A percentile compares a stretch with the other conserved stretches of the same genome.
Conservation (phyloP, 257 asterid genomes). For the Craterostigma plantagineum region DNA sequence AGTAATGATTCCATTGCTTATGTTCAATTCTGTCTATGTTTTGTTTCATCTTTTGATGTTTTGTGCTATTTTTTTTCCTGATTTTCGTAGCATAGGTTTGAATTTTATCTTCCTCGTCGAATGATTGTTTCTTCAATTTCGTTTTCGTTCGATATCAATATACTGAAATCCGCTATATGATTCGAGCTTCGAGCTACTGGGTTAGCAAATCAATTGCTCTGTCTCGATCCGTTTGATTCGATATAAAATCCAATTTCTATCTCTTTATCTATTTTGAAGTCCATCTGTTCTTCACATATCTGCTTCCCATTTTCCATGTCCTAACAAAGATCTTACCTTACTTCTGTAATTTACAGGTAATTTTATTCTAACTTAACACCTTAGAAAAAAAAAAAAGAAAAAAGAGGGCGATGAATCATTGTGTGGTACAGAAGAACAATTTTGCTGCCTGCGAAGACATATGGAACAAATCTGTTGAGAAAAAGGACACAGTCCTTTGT, state of each 20-base stretch:
- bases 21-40: background rate
- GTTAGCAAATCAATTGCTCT: no score
- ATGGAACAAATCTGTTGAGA: conserved; percentile 27
- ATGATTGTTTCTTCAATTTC: no score
- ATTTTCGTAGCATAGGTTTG: background rate
- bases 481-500: conserved; percentile 52
- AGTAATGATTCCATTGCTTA: background rate
- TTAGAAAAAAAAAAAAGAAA: background rate
- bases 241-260: no score
- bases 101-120: background rate
- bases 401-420: conserved; percentile 59
- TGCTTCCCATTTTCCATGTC: no score
- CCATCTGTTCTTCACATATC: no score
- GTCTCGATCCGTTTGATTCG: no score
- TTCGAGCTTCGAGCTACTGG: no score
- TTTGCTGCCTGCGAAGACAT: conserved; percentile 50
- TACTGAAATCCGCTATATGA: no score
- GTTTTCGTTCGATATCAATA: no score
- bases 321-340: no score
- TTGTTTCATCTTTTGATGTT: no score
- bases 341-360: background rate
- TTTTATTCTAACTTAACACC: background rate
- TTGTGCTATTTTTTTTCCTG: background rate
- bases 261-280: no score
- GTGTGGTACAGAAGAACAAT: conserved; percentile 31